These are phyloP conservation scores for Davidsoniella eucalypti DNA, from an alignment of 2,329 filamentous ascomycete genomes.

Conservation along the genomic window DNA sequence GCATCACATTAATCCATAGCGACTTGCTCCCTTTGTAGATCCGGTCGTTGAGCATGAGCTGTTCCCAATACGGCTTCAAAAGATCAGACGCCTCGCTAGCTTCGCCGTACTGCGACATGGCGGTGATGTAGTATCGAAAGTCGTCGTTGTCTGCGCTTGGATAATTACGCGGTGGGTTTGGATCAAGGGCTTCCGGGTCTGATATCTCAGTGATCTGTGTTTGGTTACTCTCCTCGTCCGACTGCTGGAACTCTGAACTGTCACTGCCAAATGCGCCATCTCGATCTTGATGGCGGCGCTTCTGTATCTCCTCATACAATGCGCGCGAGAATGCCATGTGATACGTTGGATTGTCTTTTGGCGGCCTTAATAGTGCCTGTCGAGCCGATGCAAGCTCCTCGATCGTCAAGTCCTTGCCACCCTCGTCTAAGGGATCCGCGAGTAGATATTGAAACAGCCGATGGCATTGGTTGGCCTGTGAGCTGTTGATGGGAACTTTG, in stretches of 20 bases:
- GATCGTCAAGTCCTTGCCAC: conserved; percentile 20
- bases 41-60: conserved; percentile 8
- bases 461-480: conserved; percentile 42
- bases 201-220: conserved; percentile 10
- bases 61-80: conserved; percentile 11
- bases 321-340: conserved; percentile 32
- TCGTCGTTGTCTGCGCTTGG: conserved; percentile 16
- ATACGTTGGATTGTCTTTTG: conserved; percentile 26
- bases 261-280: conserved; percentile 15
- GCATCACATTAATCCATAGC: conserved; percentile 35
- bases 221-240: conserved; percentile 14
- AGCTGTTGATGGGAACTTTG: conserved; percentile 38
- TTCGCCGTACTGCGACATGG: conserved; percentile 37
- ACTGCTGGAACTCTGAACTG: conserved; percentile 8
- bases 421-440: conserved; percentile 21
- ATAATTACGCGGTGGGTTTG: neutral
- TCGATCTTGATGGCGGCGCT: conserved; percentile 8
- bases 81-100: conserved; percentile 30
- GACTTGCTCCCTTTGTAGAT: conserved; percentile 16
- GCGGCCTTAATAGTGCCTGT: conserved; percentile 26
- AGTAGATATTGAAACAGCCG: conserved; percentile 46
- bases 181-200: conserved; percentile 10
- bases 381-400: conserved; percentile 30
- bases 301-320: conserved; percentile 23
- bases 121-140: conserved; percentile 29